Percentiles rank a stretch among this genome's conserved stretches.
phyloP scores from a whole-genome alignment of 2,329 filamentous ascomycete genomes.

The Fusarium paranaense region DNA sequence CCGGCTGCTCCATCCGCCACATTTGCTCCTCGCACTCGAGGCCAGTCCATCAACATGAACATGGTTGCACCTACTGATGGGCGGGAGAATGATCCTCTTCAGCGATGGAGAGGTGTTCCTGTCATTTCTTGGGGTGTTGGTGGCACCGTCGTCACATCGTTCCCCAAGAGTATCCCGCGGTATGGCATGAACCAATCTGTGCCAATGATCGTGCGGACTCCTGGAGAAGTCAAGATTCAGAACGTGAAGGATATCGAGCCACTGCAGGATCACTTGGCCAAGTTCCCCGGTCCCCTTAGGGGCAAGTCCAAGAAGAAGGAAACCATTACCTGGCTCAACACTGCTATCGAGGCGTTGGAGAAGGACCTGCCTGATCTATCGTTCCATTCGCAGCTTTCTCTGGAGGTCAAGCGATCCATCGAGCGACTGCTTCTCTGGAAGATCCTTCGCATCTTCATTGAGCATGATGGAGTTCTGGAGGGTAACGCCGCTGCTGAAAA shows the following conservation, averaged over 20 bases:
- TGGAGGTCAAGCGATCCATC: conserved; percentile 76
- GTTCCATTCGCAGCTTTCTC: conserved; percentile 63
- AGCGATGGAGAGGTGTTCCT: conserved; percentile 91
- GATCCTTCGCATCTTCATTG: conserved; percentile 82
- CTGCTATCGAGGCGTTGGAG: conserved; percentile 81
- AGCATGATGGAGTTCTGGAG: conserved; percentile 86
- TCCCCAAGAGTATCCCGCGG: conserved; percentile 88
- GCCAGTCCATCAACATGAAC: conserved; percentile 66
- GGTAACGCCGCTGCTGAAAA: conserved; percentile 78
- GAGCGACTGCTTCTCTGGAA: conserved; percentile 92
- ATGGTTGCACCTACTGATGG: conserved; percentile 74
- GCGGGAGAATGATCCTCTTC: conserved; percentile 78
- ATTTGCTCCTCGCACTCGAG: conserved; percentile 58
- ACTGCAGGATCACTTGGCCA: conserved; percentile 76
- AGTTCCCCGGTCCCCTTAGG: conserved; percentile 91
- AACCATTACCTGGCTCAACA: conserved; percentile 80
- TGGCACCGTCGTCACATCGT: conserved; percentile 83
- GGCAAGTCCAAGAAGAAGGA: conserved; percentile 97
- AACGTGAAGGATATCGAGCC: conserved; percentile 80
- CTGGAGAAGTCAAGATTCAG: conserved; percentile 84
- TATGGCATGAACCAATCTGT: conserved; percentile 80
- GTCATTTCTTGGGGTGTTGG: conserved; percentile 91
- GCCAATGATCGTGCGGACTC: conserved; percentile 83
- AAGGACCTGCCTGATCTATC: conserved; percentile 62
- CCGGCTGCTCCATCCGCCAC: conserved; percentile 12